These are phyloP conservation scores for Dictyostelium discoideum DNA, from an alignment of 78 protist genomes.

Conservation along the genomic window dicty_2.7 NC_007089.4:538001-538500, in stretches of 20 bases:
- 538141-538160: slow-evolving; percentile 26
- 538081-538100: neutral
- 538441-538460: neutral
- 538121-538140: neutral
- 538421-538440: neutral
- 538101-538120: slow-evolving; percentile 48
- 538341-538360: slow-evolving; percentile 48
- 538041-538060: slow-evolving; percentile 60
- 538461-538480: slow-evolving; percentile 1
- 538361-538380: neutral
- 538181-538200: slow-evolving; percentile 18
- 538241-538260: slow-evolving; percentile 7
- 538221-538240: slow-evolving; percentile 15
- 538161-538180: slow-evolving; percentile 39
- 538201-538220: slow-evolving; percentile 9
- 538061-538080: slow-evolving; percentile 16
- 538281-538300: slow-evolving; percentile 49
- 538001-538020: slow-evolving; percentile 68
- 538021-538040: slow-evolving; percentile 33
- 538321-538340: slow-evolving; percentile 20
- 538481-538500: neutral
- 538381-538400: neutral
- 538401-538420: neutral
- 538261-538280: slow-evolving; percentile 33
- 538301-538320: neutral